Evolutionary conservation across 2,329 filamentous ascomycete species (phyloP).

Genomic region (Monosporascus sp.): DNA sequence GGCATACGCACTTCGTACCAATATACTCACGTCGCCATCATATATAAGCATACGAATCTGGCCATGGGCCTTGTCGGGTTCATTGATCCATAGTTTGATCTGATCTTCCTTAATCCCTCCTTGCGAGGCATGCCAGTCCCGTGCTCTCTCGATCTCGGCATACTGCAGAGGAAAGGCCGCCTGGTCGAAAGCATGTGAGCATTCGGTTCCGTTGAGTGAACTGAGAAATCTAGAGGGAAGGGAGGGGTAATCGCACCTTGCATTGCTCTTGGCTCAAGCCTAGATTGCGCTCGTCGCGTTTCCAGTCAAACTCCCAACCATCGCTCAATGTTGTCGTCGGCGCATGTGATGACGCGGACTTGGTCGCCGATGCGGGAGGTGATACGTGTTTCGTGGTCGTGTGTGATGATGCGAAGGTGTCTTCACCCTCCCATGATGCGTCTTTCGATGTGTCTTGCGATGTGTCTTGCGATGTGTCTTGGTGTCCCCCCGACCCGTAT

Average conservation of each 20-base stretch:
- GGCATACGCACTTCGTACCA: no score
- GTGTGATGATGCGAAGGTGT: no score
- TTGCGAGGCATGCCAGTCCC: slow-evolving; percentile 3
- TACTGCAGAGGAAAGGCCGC: slow-evolving; percentile 21
- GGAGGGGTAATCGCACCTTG: background rate
- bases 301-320: slow-evolving; percentile 1
- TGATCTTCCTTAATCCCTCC: slow-evolving; percentile 7
- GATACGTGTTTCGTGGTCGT: background rate
- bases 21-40: slow-evolving; percentile 13
- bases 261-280: slow-evolving; percentile 18
- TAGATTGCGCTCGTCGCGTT: slow-evolving; percentile 18
- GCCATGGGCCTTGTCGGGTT: slow-evolving; percentile 16
- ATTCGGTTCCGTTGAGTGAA: background rate
- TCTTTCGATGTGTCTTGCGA: background rate
- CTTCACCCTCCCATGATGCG: no score
- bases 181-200: background rate
- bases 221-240: background rate
- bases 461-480: background rate
- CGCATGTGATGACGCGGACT: background rate
- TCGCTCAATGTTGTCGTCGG: background rate
- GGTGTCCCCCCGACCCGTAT: background rate
- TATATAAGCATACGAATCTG: slow-evolving; percentile 31
- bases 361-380: background rate
- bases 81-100: slow-evolving; percentile 16
- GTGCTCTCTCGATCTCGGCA: slow-evolving; percentile 17